These are phyloP conservation scores for Malus sieversii DNA, from an alignment of 306 rosid species.

Conservation along the genomic window DNA sequence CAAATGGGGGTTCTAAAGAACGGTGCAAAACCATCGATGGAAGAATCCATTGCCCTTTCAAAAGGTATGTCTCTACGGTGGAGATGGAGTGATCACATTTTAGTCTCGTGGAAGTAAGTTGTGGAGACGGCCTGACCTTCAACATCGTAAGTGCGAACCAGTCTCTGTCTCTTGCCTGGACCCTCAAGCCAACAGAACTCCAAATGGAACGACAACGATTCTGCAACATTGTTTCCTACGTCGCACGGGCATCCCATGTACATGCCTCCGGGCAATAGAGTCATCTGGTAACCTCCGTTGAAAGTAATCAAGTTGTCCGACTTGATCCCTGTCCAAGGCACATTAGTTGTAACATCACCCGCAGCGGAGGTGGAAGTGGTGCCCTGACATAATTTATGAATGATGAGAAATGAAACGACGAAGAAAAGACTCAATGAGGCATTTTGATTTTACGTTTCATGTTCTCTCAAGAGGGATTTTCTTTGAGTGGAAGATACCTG, in stretches of 20 bases:
- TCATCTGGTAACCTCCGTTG: slow-evolving; percentile 72
- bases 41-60: neutral
- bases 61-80: neutral
- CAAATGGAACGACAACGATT: slow-evolving; percentile 70
- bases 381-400: slow-evolving; percentile 38
- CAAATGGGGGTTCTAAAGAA: neutral
- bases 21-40: neutral
- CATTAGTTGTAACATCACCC: slow-evolving; percentile 53
- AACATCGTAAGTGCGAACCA: slow-evolving; percentile 76
- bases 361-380: slow-evolving; percentile 49
- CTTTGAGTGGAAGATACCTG: slow-evolving; percentile 52
- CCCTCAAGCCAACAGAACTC: slow-evolving; percentile 93
- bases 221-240: slow-evolving; percentile 65
- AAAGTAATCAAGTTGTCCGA: slow-evolving; percentile 53
- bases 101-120: slow-evolving; percentile 67
- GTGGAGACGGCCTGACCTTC: slow-evolving; percentile 97
- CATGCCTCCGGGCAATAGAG: slow-evolving; percentile 88
- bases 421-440: neutral
- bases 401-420: neutral
- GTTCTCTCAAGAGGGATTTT: neutral
- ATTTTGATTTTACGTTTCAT: neutral
- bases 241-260: slow-evolving; percentile 87
- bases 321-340: slow-evolving; percentile 75
- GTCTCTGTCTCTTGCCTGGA: slow-evolving; percentile 69
- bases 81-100: slow-evolving; percentile 27